Conservation (phyloP, 139 green algal species). For the Coelastrella sp. region DNA sequence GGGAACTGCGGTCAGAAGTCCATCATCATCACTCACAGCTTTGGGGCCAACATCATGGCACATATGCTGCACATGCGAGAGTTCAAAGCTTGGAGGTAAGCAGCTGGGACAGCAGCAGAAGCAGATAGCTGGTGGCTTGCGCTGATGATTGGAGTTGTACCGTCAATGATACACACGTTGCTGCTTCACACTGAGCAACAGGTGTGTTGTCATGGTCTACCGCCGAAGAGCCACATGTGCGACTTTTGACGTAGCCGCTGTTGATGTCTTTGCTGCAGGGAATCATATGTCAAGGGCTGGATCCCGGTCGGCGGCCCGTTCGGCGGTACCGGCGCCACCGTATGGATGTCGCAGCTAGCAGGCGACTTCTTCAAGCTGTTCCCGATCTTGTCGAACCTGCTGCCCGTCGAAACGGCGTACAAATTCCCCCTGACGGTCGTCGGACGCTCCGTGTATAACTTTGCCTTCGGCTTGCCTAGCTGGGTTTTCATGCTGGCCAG, state of each 20-base stretch:
- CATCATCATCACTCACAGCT: slow-evolving; percentile 11
- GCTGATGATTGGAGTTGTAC: no score
- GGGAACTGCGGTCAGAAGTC: slow-evolving; percentile 36
- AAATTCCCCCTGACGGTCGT: slow-evolving; percentile 10
- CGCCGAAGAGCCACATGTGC: background rate
- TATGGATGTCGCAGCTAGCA: background rate
- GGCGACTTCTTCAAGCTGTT: slow-evolving; percentile 33
- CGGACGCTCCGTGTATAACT: background rate
- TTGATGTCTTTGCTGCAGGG: slow-evolving; percentile 4
- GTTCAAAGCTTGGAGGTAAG: slow-evolving; percentile 38
- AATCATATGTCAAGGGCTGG: background rate
- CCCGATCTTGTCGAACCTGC: slow-evolving; percentile 1
- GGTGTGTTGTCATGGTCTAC: no score
- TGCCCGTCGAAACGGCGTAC: background rate
- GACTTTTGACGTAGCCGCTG: background rate
- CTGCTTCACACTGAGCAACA: no score
- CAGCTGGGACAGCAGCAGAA: slow-evolving; percentile 1
- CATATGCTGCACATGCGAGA: slow-evolving; percentile 13
- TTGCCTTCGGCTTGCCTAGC: slow-evolving; percentile 27
- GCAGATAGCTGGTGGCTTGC: no score
- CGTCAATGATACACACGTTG: background rate
- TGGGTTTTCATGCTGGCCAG: slow-evolving; percentile 10
- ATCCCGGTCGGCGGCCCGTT: slow-evolving; percentile 24
- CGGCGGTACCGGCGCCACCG: slow-evolving; percentile 6
- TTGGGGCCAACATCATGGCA: slow-evolving; percentile 21